A percentile compares a stretch with the other conserved stretches of the same genome.
Conservation (phyloP, 768 basidiomycete genomes). For the Leccinum subgranulosum region DNA sequence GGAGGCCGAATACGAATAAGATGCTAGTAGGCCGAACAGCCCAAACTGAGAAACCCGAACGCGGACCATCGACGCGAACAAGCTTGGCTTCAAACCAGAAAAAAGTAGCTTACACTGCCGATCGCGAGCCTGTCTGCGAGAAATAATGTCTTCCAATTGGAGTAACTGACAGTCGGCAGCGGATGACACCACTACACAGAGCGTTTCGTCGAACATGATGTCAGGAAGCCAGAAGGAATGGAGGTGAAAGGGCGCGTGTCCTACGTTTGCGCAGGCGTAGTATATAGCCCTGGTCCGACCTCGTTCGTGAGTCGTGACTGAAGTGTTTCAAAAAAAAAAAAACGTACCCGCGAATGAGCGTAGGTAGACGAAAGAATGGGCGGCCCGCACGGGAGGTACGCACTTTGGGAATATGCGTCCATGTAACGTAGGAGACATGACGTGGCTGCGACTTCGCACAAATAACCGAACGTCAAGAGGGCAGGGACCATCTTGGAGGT, state of each 20-base stretch:
- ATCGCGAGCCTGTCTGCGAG: slow-evolving; percentile 11
- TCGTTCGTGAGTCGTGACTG: slow-evolving; percentile 12
- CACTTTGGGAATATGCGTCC: background rate
- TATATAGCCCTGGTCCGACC: background rate
- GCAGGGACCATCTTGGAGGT: slow-evolving; percentile 3
- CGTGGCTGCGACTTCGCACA: slow-evolving; percentile 12
- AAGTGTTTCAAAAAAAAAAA: too few relatives aligned
- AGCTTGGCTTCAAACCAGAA: slow-evolving; percentile 12
- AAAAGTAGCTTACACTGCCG: slow-evolving; percentile 14
- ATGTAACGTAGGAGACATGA: background rate
- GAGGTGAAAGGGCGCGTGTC: background rate
- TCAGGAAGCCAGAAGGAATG: slow-evolving; percentile 9
- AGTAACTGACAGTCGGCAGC: background rate
- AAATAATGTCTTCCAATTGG: background rate
- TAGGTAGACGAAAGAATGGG: background rate
- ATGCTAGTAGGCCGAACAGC: slow-evolving; percentile 2
- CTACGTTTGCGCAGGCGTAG: slow-evolving; percentile 2
- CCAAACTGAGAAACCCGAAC: background rate
- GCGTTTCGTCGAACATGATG: slow-evolving; percentile 5
- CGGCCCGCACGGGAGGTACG: background rate
- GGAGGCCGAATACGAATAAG: slow-evolving; percentile 4
- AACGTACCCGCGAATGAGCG: background rate
- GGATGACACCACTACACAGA: slow-evolving; percentile 7
- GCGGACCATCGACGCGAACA: background rate
- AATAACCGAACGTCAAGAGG: slow-evolving; percentile 5